Percentiles rank a stretch among this genome's conserved stretches.
Conservation (phyloP, 148 eudicot genomes). For the Limonium bicolor region DNA sequence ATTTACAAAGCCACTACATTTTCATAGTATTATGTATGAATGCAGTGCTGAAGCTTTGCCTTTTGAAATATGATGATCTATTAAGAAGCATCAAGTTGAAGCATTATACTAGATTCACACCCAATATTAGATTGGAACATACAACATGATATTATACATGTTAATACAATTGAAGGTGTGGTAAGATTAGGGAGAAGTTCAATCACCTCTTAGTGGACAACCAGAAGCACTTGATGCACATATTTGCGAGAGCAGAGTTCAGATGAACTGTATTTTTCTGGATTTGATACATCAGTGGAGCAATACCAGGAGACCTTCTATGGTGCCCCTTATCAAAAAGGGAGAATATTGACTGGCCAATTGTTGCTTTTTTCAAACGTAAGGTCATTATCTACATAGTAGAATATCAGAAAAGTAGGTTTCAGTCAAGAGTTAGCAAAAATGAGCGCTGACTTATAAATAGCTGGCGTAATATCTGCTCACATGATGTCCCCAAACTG, state of each 20-base stretch:
- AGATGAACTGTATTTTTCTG: constrained; percentile 7
- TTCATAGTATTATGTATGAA: too few species aligned
- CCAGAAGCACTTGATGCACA: constrained; percentile 6
- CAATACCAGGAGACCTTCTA: constrained; percentile 9
- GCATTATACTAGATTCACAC: constrained; percentile 2
- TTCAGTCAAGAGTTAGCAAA: too few species aligned
- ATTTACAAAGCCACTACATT: too few species aligned
- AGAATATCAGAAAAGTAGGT: too few species aligned
- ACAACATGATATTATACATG: not conserved
- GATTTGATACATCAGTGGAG: constrained; percentile 9
- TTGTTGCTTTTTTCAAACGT: too few species aligned
- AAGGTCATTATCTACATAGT: too few species aligned
- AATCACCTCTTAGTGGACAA: constrained; percentile 23
- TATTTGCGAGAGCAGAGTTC: constrained; percentile 12
- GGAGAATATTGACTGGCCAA: constrained; percentile 13
- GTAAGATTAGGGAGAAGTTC: not conserved
- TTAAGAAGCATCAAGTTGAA: not conserved
- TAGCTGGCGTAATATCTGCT: too few species aligned
- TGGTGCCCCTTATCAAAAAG: constrained; percentile 11
- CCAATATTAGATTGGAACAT: not conserved
- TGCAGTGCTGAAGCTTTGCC: not conserved
- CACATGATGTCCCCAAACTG: too few species aligned
- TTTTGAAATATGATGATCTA: not conserved
- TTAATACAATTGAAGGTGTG: too few species aligned
- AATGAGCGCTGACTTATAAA: too few species aligned